Evolutionary conservation across 129 eudicot genomes (phyloP), one percentile per base, ranked within the genome.

Genomic region (Scalesia atractyloides): DNA sequence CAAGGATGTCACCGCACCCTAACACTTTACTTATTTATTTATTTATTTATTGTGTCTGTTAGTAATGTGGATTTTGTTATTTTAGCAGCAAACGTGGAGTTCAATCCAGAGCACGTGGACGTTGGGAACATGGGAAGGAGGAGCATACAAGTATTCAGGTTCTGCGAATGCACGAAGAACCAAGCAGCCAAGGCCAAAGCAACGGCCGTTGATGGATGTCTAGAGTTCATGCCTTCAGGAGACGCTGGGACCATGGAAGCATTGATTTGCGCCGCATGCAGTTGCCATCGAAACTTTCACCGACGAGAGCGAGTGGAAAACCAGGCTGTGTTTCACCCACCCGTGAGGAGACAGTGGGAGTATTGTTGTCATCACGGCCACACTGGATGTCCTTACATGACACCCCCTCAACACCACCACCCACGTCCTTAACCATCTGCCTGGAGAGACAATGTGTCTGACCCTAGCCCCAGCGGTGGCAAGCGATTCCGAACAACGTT

Each of bases 121-220:
- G 65, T 5, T 1, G 36, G 0, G 19, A 7, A 9, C 14, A 3
- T 16, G 49, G 17, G 16, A 0, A 13, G 20, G 22, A 57, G 34
- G 16, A 54, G 0, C 61, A 2, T 19, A 54, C 33, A 14, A 69
- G 61, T 68, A 66, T 66, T 62, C 47, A 80, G 84, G 36, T 90
- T 85, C 83, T 18, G 73, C n/a, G 97, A 90, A 74, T 90, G 97
- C 37, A 39, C 81, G 14, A 90, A 90, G 68, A 90, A 90, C 79
- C 94, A 90, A 57, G 97, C 95, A 1, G 79, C 73, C 6, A 78
- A 76, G 14, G 64, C 87, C 41, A 88, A 90, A 2, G 78, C 73
- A 66, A 83, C 79, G 66, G 89, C 95, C 9, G 66, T 77, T 0
- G 97, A 90, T 61, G 97, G 97, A 4, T 90, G 97, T 64, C 77